phyloP scores from a whole-genome alignment of 2,329 filamentous ascomycete species.

The Nannizziopsis arthrosporioides region DNA sequence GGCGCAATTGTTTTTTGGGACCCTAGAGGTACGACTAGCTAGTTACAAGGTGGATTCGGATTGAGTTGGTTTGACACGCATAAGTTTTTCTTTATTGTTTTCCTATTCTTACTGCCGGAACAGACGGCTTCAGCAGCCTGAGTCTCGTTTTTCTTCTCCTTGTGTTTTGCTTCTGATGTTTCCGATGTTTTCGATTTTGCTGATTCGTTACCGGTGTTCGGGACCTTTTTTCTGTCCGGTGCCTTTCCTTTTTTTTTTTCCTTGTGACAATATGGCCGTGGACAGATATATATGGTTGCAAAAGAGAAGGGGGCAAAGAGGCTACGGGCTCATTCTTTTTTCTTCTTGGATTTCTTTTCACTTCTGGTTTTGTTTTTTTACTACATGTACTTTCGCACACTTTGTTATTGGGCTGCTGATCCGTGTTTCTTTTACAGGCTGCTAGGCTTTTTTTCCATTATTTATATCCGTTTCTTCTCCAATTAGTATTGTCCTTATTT shows the following conservation, averaged over 20 bases:
- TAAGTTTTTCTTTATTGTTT: too few relatives aligned
- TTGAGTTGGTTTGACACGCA: too few relatives aligned
- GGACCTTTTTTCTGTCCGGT: background rate
- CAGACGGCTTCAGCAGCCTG: background rate
- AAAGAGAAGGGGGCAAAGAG: background rate
- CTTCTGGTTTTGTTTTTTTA: slow-evolving; percentile 11
- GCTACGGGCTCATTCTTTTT: too few relatives aligned
- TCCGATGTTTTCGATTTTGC: slow-evolving; percentile 4
- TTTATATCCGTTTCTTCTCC: slow-evolving; percentile 20
- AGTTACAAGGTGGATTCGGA: too few relatives aligned
- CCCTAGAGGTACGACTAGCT: too few relatives aligned
- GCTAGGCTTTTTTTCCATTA: slow-evolving; percentile 13
- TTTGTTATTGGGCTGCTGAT: too few relatives aligned
- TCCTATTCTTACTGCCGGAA: too few relatives aligned
- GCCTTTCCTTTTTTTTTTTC: slow-evolving; percentile 8
- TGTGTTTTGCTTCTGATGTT: slow-evolving; percentile 9
- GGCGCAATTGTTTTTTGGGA: background rate
- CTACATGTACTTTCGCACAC: slow-evolving; percentile 9
- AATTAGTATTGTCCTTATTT: slow-evolving; percentile 20
- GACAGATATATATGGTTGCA: background rate
- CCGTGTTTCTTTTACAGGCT: too few relatives aligned
- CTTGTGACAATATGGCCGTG: slow-evolving; percentile 1
- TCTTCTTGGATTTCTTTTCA: background rate
- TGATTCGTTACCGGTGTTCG: background rate
- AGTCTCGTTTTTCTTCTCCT: background rate